Conservation (phyloP, 441 rosid species). For the Sinapis alba region DNA sequence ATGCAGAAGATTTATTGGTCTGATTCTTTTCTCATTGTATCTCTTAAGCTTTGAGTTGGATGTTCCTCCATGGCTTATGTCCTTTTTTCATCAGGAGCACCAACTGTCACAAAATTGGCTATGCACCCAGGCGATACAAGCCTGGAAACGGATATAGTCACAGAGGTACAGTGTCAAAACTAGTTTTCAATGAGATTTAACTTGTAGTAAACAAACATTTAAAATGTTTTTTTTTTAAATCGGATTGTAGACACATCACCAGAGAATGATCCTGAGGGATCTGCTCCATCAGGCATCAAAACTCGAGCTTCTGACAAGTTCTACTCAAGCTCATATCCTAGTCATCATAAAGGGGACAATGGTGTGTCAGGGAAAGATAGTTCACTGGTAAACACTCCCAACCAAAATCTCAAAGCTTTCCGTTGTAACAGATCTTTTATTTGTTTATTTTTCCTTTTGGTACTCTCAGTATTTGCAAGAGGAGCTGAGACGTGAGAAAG, state of each 20-base stretch:
- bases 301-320: conserved; percentile 42
- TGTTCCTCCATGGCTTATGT: conserved; percentile 10
- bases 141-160: conserved; percentile 28
- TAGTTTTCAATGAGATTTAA: background rate
- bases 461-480: conserved; percentile 9
- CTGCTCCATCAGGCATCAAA: conserved; percentile 37
- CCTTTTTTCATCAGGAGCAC: conserved; percentile 44
- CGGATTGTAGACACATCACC: conserved; percentile 48
- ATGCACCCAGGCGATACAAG: conserved; percentile 60
- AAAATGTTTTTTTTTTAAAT: background rate
- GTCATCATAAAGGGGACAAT: conserved; percentile 24
- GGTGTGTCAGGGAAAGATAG: conserved; percentile 36
- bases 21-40: conserved; percentile 20
- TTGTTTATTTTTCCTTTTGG: background rate
- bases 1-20: conserved; percentile 89
- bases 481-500: conserved; percentile 47
- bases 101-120: conserved; percentile 75
- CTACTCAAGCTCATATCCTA: conserved; percentile 34
- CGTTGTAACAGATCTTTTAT: conserved; percentile 8
- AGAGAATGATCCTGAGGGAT: conserved; percentile 32
- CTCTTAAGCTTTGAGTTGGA: background rate
- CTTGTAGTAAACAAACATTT: conserved; percentile 3
- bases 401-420: conserved; percentile 29
- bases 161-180: conserved; percentile 42
- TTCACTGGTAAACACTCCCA: conserved; percentile 22